These are phyloP conservation scores for Syzygium aromaticum DNA, from an alignment of 345 rosid genomes.

Conservation along the genomic window DNA sequence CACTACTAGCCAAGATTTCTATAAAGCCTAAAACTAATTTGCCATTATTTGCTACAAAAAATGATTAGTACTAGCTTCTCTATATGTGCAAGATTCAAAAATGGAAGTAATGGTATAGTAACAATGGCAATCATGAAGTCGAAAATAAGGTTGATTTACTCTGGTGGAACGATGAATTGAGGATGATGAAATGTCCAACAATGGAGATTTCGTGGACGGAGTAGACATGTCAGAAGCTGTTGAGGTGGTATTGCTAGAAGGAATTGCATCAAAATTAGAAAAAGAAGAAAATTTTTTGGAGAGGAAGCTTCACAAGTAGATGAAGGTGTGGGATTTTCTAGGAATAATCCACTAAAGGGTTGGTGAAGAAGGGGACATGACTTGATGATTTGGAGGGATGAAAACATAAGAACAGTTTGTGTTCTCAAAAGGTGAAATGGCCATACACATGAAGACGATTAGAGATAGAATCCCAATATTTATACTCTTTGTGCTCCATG, in stretches of 20 bases:
- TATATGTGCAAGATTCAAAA: neutral
- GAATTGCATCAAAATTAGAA: neutral
- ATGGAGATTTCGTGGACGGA: neutral
- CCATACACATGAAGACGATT: neutral
- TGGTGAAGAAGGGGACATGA: neutral
- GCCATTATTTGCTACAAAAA: neutral
- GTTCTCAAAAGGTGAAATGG: neutral
- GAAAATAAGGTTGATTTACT: neutral
- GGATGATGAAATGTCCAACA: neutral
- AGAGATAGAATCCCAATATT: neutral
- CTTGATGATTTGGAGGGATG: neutral
- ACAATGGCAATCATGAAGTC: neutral
- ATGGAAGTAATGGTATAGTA: neutral
- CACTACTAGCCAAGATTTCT: neutral
- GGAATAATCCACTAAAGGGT: neutral
- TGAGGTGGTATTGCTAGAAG: neutral
- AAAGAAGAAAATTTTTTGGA: neutral
- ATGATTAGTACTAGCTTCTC: neutral
- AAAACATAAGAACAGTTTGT: neutral
- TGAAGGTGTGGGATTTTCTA: neutral
- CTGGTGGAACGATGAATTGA: rapidly evolving
- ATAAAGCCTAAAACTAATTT: neutral
- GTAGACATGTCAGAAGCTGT: neutral
- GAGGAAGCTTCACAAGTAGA: neutral
- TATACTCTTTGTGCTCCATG: neutral